These are phyloP conservation scores for Sporothrix variecibatus DNA, from an alignment of 2,329 filamentous ascomycete species.

Conservation along the genomic window DNA sequence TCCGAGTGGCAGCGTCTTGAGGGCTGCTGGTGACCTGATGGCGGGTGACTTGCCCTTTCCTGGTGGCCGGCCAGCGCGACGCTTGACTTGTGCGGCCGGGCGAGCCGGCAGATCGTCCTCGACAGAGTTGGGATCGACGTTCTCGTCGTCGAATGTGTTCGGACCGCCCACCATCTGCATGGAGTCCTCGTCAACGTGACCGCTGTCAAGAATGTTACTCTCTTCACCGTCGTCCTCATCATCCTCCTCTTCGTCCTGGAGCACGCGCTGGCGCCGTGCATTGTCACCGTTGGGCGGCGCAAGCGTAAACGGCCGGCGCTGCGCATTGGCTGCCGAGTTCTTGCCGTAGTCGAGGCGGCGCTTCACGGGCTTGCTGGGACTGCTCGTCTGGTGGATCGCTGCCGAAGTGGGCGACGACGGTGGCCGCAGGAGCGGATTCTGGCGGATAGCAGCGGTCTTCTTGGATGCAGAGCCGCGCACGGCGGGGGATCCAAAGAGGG, in stretches of 20 bases:
- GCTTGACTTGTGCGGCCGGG: conserved; percentile 17
- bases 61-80: conserved; percentile 33
- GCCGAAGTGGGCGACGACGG: conserved; percentile 51
- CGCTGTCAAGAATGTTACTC: conserved; percentile 23
- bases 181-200: conserved; percentile 44
- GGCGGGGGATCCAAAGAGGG: conserved; percentile 61
- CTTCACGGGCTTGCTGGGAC: conserved; percentile 47
- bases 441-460: conserved; percentile 24
- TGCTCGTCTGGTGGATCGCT: conserved; percentile 33
- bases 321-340: conserved; percentile 32
- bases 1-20: conserved; percentile 7
- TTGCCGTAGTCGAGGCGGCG: conserved; percentile 57
- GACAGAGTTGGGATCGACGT: conserved; percentile 10
- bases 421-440: conserved; percentile 58
- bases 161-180: conserved; percentile 43
- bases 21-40: conserved; percentile 14
- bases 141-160: not conserved
- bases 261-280: conserved; percentile 17
- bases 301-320: conserved; percentile 30
- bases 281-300: conserved; percentile 1
- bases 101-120: conserved; percentile 32
- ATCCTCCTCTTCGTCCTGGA: conserved; percentile 34
- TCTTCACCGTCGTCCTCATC: conserved; percentile 35
- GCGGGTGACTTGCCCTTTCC: conserved; percentile 32
- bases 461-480: conserved; percentile 40